Percentiles rank a stretch among this genome's conserved stretches.
Evolutionary conservation across 129 eudicot genomes (phyloP).

Genomic region (Pulicaria dysenterica): DNA sequence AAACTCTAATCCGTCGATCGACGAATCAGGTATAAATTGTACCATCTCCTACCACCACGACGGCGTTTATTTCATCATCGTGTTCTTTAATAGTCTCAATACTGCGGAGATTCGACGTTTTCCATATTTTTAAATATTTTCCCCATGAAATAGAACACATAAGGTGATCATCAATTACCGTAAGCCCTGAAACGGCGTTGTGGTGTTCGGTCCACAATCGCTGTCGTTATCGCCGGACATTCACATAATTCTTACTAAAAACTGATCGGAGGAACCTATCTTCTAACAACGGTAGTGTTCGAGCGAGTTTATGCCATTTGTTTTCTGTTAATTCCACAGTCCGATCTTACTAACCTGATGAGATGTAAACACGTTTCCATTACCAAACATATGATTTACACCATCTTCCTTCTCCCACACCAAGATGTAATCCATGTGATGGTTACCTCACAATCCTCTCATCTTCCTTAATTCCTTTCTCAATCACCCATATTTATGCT

Average conservation of each 20-base stretch:
- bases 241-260: constrained; percentile 58
- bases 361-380: constrained; percentile 57
- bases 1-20: constrained; percentile 61
- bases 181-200: constrained; percentile 78
- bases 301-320: constrained; percentile 49
- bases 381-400: constrained; percentile 37
- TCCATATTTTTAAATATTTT: constrained; percentile 65
- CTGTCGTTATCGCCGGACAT: constrained; percentile 66
- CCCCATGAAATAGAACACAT: constrained; percentile 87
- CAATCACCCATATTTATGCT: constrained; percentile 31
- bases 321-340: constrained; percentile 52
- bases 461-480: constrained; percentile 13
- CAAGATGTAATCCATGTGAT: too few relatives aligned
- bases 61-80: constrained; percentile 82
- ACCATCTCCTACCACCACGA: constrained; percentile 56
- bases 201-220: constrained; percentile 81
- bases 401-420: too few relatives aligned
- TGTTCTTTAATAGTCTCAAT: constrained; percentile 66
- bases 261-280: constrained; percentile 59
- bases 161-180: constrained; percentile 15
- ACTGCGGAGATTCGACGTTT: constrained; percentile 42
- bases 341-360: constrained; percentile 80
- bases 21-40: constrained; percentile 81
- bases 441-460: constrained; percentile 26
- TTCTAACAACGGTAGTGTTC: constrained; percentile 61